A percentile compares a stretch with the other conserved stretches of the same genome.
Conservation (phyloP, 371 early-diverging fungal species). For the Apophysomyces variabilis region DNA sequence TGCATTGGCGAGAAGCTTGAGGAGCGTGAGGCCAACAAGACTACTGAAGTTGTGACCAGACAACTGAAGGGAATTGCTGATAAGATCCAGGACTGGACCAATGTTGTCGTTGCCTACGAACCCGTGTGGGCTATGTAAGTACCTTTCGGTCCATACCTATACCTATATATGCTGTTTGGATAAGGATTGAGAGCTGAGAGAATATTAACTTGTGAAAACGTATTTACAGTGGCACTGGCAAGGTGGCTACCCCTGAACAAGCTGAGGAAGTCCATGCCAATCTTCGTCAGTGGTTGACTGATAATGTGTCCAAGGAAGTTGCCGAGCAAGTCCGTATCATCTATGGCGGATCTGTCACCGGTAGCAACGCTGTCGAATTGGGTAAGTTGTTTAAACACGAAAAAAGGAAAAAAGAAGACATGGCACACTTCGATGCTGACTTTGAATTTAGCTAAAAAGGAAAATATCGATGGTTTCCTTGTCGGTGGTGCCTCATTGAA, state of each 20-base stretch:
- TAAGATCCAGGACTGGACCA: conserved; percentile 79
- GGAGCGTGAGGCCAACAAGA: conserved; percentile 90
- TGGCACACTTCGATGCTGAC: conserved; percentile 70
- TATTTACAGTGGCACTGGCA: conserved; percentile 87
- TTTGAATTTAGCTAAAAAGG: conserved; percentile 59
- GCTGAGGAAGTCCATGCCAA: conserved; percentile 96
- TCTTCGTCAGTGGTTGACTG: conserved; percentile 88
- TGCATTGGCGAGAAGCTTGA: conserved; percentile 98
- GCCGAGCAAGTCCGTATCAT: conserved; percentile 92
- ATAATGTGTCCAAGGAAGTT: conserved; percentile 81
- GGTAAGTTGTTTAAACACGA: conserved; percentile 38
- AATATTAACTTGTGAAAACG: neutral
- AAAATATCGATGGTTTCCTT: conserved; percentile 98
- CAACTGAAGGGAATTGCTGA: conserved; percentile 88
- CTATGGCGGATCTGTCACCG: conserved; percentile 95
- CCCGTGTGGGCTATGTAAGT: conserved; percentile 97
- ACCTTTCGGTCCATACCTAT: too few species aligned
- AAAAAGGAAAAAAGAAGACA: conserved; percentile 37
- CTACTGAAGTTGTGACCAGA: conserved; percentile 86
- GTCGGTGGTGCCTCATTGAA: conserved; percentile 99
- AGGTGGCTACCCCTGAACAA: conserved; percentile 96
- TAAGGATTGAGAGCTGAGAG: neutral
- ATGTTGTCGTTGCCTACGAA: conserved; percentile 99
- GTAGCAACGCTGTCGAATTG: conserved; percentile 78
- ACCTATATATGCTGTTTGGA: too few species aligned